Evolutionary conservation across 1,284 basidiomycete species (phyloP), one percentile per base, ranked within the genome.

Genomic region (Malassezia sp.): DNA sequence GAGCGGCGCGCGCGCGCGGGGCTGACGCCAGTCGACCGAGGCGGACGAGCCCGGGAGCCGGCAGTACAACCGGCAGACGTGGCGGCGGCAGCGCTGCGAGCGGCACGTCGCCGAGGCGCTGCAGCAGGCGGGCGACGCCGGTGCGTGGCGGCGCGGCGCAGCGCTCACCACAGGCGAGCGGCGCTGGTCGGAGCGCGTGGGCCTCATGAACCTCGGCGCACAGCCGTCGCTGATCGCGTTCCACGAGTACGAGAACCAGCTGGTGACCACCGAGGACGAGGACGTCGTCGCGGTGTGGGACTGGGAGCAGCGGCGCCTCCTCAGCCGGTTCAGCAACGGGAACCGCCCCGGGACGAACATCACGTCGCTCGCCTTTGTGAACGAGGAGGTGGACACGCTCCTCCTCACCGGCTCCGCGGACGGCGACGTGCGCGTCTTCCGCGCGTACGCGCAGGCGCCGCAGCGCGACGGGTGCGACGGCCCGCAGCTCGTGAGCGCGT

Each of bases 251-350:
- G 91, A 97, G 66, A 80, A 84, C 18, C 83, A 93, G 60, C 74
- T 97, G 11, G 80, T 89, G 14, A 76, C 88, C 1, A 81, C 86
- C 2, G 88, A 90, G 60, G 85, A 91, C 56, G 75, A 77, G 26
- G 87, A 91, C 65, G 81, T 83, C 67, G 79, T 97, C 50, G 89
- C 87, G 56, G 82, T 97, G 12, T 96, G 85, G 80, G 90, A 97
- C 64, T 96, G 93, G 91, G 80, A 84, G 46, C 78, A 79, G 46
- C 79, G 81, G 41, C 80, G 79, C 57, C 79, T 82, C 38, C 67
- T 96, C 45, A 82, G 81, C 54, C 76, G 80, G 38, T 97, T 96
- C 72, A 82, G 79, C 62, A 96, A 96, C 59, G 87, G 86, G 34
- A 90, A 91, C 68, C 79, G 83, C 1, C 74, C 74, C 42, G 83